phyloP scores from a whole-genome alignment of 805 yeast genomes.

The Saturnispora ahearnii region DNA sequence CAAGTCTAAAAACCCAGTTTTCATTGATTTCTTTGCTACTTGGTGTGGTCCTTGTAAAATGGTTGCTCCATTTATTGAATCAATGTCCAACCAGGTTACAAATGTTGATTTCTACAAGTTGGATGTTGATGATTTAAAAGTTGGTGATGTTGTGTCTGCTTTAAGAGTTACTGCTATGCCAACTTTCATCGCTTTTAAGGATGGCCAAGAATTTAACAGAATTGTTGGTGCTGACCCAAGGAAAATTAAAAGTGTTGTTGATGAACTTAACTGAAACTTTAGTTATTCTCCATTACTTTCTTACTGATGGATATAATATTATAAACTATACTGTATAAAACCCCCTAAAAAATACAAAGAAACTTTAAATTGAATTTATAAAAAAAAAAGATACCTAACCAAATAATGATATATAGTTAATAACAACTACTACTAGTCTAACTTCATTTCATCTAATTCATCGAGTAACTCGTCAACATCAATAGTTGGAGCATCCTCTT shows the following conservation, averaged over 20 bases:
- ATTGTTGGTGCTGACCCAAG: constrained; percentile 57
- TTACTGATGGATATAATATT: background rate
- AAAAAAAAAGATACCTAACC: background rate
- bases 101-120: constrained; percentile 57
- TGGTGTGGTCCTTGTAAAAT: constrained; percentile 80
- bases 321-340: constrained; percentile 1
- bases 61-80: constrained; percentile 48
- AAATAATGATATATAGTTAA: background rate
- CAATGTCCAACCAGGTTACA: constrained; percentile 33
- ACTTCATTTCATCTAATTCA: constrained; percentile 87
- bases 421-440: constrained; percentile 32
- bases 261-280: constrained; percentile 4
- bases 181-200: constrained; percentile 53
- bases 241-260: constrained; percentile 4
- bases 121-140: constrained; percentile 53
- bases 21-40: constrained; percentile 60
- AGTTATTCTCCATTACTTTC: background rate
- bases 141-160: constrained; percentile 45
- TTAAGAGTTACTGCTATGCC: constrained; percentile 70
- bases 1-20: constrained; percentile 11
- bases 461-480: constrained; percentile 89
- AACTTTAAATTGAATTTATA: background rate
- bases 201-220: constrained; percentile 47
- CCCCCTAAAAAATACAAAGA: background rate
- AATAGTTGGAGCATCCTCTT: constrained; percentile 80